Base-by-base conservation (phyloP, 2,329 filamentous ascomycete genomes). In the Sclerotinia subarctica region DNA sequence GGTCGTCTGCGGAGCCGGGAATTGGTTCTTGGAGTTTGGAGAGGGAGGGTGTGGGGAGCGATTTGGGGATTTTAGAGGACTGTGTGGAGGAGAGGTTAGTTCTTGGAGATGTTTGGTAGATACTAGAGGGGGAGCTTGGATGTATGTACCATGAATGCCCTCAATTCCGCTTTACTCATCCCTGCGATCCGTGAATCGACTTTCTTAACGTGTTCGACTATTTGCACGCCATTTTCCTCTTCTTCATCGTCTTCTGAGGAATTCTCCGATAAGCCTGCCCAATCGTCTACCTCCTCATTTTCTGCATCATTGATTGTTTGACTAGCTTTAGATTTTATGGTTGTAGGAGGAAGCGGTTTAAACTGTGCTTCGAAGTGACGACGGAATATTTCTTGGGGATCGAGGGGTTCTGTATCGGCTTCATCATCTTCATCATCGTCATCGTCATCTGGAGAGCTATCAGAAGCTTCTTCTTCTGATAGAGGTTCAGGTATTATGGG, bases 341-440 rank as follows among this genome's bases (percentile, higher is more conserved):
- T 5, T 71, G 75, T 3, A 79, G 77, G 52, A 6, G 82, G 82
- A 51, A 97, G 78, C 11, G 94, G 93, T 77, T 88, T 86, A 81
- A 97, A 98, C 76, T 91, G 89, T 38, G 92, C 87, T 80, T 97
- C 95, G 77, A 98, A 98, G 77, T 94, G 90, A 73, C 87, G 87
- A 68, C 89, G 88, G 75, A 99, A 92, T 68, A 94, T 85, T 67
- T 90, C 92, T 73, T 92, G 88, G 17, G 90, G 84, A 69, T 88
- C 81, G 52, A 80, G 75, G 6, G 51, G 71, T 51, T 44, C 74
- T 3, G 64, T 65, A 15, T 75, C 60, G 72, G 70, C 47, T 60
- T 64, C 66, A 5, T 75, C 63, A 72, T 70, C 35, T 58, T 64
- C 53, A 42, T 35, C 35, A n/a, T 32, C 54, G 21, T n/a, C 29